phyloP scores from a whole-genome alignment of 2,329 filamentous ascomycete species.

The Spiromastix sp. region DNA sequence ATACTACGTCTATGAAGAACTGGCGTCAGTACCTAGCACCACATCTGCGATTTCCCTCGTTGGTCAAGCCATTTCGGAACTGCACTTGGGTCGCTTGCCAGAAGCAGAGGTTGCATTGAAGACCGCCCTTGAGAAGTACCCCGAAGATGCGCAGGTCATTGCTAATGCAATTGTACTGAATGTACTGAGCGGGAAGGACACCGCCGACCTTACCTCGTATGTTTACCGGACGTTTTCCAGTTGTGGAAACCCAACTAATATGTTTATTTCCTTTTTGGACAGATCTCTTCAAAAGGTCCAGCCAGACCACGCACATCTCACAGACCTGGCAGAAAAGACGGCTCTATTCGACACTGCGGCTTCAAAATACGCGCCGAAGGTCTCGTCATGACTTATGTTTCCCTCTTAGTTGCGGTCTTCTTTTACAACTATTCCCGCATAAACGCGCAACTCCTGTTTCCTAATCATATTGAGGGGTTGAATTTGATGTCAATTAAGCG shows the following conservation, averaged over 20 bases:
- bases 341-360: constrained; percentile 78
- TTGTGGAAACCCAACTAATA: not conserved
- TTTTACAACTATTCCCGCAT: not conserved
- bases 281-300: constrained; percentile 41
- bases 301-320: constrained; percentile 59
- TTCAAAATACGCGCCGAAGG: constrained; percentile 78
- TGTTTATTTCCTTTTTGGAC: constrained; percentile 1
- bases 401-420: too few species aligned
- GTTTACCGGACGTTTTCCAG: constrained; percentile 14
- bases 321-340: constrained; percentile 74
- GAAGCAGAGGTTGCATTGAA: constrained; percentile 83
- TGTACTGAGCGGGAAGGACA: constrained; percentile 63
- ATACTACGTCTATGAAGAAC: constrained; percentile 95
- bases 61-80: constrained; percentile 79
- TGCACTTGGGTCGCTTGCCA: constrained; percentile 78
- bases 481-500: too few species aligned
- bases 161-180: constrained; percentile 76
- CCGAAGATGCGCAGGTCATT: constrained; percentile 61
- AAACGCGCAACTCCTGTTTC: too few species aligned
- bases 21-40: constrained; percentile 76
- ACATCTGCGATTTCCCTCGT: constrained; percentile 67
- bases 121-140: constrained; percentile 65
- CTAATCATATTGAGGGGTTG: too few species aligned
- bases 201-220: constrained; percentile 52
- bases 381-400: constrained; percentile 32